Conservation (phyloP, 257 asterid genomes). For the Leonotis leonurus region DNA sequence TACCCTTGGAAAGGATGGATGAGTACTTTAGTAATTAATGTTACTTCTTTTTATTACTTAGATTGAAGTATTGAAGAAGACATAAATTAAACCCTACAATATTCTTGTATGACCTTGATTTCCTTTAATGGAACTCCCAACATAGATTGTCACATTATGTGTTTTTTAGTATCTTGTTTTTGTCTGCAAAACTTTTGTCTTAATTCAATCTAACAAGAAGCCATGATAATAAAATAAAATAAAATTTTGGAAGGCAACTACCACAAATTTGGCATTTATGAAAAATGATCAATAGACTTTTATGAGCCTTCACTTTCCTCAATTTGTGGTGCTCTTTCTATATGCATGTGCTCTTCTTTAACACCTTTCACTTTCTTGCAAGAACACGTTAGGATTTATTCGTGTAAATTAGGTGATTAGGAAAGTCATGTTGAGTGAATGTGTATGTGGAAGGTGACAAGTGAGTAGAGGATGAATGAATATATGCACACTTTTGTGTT, state of each 20-base stretch:
- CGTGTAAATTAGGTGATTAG: neutral
- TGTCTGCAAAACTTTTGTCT: neutral
- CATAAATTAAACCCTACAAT: no score
- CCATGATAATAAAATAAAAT: neutral
- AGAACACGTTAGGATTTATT: neutral
- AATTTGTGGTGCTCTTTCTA: conserved; percentile 6
- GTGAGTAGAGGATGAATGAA: neutral
- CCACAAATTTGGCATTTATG: conserved; percentile 8
- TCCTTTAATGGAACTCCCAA: neutral
- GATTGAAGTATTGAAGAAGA: no score
- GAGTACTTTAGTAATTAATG: no score
- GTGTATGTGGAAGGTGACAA: neutral
- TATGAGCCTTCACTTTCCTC: conserved; percentile 30
- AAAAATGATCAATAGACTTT: neutral
- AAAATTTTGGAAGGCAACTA: neutral
- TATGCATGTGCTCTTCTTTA: conserved; percentile 36
- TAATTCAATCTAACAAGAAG: neutral
- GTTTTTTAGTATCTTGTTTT: conserved; percentile 8
- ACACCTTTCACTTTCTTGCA: conserved; percentile 15
- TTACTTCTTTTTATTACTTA: no score
- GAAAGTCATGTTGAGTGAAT: neutral
- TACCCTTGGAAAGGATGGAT: no score
- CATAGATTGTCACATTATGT: neutral
- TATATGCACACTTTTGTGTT: conserved; percentile 14
- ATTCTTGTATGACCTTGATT: no score